Base-by-base conservation (phyloP, 169 alveolate genomes). In the Plasmodium billcollinsi region DNA sequence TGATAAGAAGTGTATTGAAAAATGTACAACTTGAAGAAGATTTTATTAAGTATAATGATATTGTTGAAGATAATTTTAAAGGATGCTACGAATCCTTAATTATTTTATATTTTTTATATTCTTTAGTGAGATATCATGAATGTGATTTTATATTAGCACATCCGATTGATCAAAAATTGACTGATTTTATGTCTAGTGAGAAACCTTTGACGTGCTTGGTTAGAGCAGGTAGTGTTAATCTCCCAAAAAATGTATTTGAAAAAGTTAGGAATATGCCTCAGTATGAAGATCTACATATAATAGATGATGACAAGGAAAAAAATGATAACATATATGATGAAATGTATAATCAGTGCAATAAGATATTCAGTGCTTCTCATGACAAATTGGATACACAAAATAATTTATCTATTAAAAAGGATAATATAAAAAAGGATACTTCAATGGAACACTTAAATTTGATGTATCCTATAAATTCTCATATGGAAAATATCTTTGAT, bases 121-220 rank as follows among this genome's bases (percentile, higher is more conserved):
- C 92, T 1, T 76, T 92, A 14, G 93, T 74, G 26, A 73, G 59
- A 47, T 43, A 92, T 58, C 93, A 92, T 47, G 95, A 73, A 73
- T 92, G 95, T 70, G 93, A 86, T 49, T 92, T 92, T 54, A 69
- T 78, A 3, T 43, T 92, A 39, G 88, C 92, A 18, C 88, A 80
- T 12, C 91, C 93, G 0, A 75, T 92, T 8, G 76, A 78, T 56
- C 52, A 43, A 24, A 54, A 43, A 21, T 50, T 92, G 3, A 67
- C 94, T 0, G 74, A 52, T 21, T 92, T 92, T 43, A 88, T 92
- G 95, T 86, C 95, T 26, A 88, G 93, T 43, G 91, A 78, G 7
- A 88, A 89, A n/a, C 95, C 95, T 3, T 70, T 92, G 9, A 88
- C 66, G 3, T 92, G 94, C 12, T 65, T 92, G 7, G 52, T 88